Evolutionary conservation across 257 asterid genomes (phyloP), one percentile per base, ranked within the genome.

Genomic region (Solanum tarijense): DNA sequence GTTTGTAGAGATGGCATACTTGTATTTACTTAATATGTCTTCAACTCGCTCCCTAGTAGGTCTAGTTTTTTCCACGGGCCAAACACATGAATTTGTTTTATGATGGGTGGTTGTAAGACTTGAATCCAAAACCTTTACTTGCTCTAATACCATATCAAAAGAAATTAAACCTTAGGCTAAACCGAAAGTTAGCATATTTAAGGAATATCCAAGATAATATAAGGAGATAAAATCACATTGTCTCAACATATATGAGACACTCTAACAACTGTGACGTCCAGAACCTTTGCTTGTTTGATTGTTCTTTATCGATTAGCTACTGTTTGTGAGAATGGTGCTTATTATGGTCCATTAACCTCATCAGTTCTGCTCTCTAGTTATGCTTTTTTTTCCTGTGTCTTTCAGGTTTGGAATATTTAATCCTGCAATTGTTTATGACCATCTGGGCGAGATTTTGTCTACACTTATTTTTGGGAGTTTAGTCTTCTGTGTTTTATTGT

Each of bases 361-460:
- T 39, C 74, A 32, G 69, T 23, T 31, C 11, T 16, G 13, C 8
- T 65, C 60, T 74, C 7, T 85, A 85, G 35, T 27, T 55, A 55
- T 65, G 68, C 5, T 20, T 74, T 86, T 39, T 79, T 82, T 87
- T 20, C 18, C 20, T 11, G 52, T 11, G 32, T 58, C 58, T 89
- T 86, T 84, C 94, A 96, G 98, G 99, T 95, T 95, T 88, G 98
- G 93, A 38, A 91, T 96, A 89, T 95, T 96, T 95, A 94, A 96
- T 90, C 98, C 98, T 9, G 89, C 95, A 46, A 88, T 95, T 89
- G 98, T 96, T 52, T 96, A 96, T 87, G 99, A 95, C 82, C 99
- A 94, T 90, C 91, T 96, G 89, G 99, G 99, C 25, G 98, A 96
- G 90, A 94, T 95, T 87, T 94, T 91, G 83, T 96, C 99, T 58